Base-by-base conservation (phyloP, 139 green algal genomes). In the Nannochloris sp. region DNA sequence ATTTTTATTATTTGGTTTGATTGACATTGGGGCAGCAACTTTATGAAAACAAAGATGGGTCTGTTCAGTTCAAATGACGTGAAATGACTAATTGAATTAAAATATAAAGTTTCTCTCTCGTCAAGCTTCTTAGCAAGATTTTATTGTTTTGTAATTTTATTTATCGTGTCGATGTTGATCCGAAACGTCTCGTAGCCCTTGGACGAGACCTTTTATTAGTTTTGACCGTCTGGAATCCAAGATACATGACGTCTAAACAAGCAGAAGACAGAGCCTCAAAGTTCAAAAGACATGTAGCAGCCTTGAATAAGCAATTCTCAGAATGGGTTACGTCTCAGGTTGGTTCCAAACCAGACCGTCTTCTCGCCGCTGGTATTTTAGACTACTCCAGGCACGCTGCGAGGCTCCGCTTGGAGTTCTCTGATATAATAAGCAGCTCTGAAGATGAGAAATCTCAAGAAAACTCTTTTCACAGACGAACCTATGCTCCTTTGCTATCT, bases 301-400 rank as follows among this genome's bases (percentile, higher is more conserved):
- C 73, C 14, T 51, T 81, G 61, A 81, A 81, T 51, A 59, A 78
- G 33, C 73, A 81, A 57, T 76, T 77, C 25, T n/a, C 38, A 25
- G 39, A 67, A 4, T 78, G 71, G 71, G 56, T 55, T 29, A 29
- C 39, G 25, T 37, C 51, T 34, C 71, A 81, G 27, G 39, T 75
- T 42, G 64, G 45, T 51, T 23, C 7, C 27, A 9, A 75, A 64
- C 34, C 58, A 57, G 30, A 60, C 45, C 14, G 58, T 51, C n/a
- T 79, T 67, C 13, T 79, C 48, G 68, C 54, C 27, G 46, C 61
- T 53, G 23, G 70, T 63, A 12, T 38, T 70, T 47, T 39, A 8
- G 75, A 82, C 54, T 82, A 82, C 36, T 30, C 76, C 29, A 61
- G 71, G 2, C 61, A 79, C 33, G 23, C 54, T 12, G 71, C 68